A percentile compares a stretch with the other conserved stretches of the same genome.
These are phyloP conservation scores for Coniella lustricola DNA, from an alignment of 2,329 filamentous ascomycete genomes.

Conservation along the genomic window DNA sequence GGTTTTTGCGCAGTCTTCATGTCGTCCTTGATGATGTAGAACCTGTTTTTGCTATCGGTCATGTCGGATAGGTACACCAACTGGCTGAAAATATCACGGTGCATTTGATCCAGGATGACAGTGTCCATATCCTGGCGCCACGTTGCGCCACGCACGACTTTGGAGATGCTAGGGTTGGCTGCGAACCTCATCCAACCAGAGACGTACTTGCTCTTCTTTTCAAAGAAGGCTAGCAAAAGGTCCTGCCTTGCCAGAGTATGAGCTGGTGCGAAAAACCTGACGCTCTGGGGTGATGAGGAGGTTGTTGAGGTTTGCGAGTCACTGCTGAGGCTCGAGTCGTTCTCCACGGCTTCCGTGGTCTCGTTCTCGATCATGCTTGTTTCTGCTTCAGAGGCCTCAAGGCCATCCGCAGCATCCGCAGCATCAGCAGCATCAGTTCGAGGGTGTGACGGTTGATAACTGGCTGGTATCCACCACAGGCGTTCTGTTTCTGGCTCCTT, in stretches of 20 bases:
- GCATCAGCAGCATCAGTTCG: neutral
- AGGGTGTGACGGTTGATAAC: conserved; percentile 11
- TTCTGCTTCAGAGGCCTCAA: neutral
- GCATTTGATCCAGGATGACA: conserved; percentile 44
- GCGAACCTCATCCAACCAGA: conserved; percentile 16
- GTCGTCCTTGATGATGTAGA: conserved; percentile 36
- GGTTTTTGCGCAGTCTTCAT: conserved; percentile 36
- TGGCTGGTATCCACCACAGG: conserved; percentile 49
- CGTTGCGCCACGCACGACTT: conserved; percentile 20
- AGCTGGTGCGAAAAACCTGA: conserved; percentile 19
- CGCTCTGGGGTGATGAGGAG: conserved; percentile 2
- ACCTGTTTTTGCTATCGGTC: conserved; percentile 22
- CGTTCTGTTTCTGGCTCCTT: conserved; percentile 44
- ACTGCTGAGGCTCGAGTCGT: too few relatives aligned
- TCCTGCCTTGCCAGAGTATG: conserved; percentile 28
- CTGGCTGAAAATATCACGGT: conserved; percentile 37
- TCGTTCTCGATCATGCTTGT: neutral
- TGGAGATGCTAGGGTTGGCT: conserved; percentile 7
- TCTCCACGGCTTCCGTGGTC: neutral
- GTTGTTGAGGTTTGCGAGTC: too few relatives aligned
- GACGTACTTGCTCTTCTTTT: conserved; percentile 13
- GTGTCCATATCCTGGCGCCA: conserved; percentile 52
- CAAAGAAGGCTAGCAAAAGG: conserved; percentile 23
- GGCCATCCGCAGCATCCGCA: neutral
- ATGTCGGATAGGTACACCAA: conserved; percentile 34